phyloP scores from a whole-genome alignment of 306 rosid species.

The Hippophae tibetana region DNA sequence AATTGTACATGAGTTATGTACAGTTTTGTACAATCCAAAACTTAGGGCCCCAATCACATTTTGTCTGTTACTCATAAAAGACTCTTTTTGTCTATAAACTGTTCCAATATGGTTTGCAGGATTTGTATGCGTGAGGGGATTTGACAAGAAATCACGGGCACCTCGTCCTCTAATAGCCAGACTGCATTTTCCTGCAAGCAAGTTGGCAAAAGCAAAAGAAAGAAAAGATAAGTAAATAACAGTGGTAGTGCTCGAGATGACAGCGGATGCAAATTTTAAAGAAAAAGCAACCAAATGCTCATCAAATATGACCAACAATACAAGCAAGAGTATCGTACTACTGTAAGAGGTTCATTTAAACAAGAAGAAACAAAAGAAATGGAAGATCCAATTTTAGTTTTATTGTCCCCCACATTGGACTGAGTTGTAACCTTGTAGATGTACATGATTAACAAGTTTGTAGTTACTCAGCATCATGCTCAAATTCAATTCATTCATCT shows the following conservation, averaged over 20 bases:
- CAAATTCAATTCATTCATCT: constrained; percentile 10
- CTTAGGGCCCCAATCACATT: too few relatives aligned
- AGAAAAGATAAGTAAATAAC: constrained; percentile 22
- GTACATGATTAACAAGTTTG: not conserved
- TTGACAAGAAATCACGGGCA: constrained; percentile 49
- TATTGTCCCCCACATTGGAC: constrained; percentile 10
- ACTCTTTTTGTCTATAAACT: not conserved
- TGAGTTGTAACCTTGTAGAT: constrained; percentile 9
- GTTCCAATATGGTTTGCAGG: constrained; percentile 46
- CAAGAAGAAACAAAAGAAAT: constrained; percentile 1
- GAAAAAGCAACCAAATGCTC: not conserved
- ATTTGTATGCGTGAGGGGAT: constrained; percentile 79
- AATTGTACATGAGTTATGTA: too few relatives aligned
- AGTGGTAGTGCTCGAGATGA: not conserved
- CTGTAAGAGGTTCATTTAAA: constrained; percentile 17
- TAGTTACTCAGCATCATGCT: not conserved
- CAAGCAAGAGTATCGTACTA: constrained; percentile 10
- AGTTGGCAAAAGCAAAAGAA: constrained; percentile 31
- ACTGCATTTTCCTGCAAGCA: constrained; percentile 77
- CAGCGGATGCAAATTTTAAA: constrained; percentile 5
- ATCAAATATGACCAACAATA: not conserved
- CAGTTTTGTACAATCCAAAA: too few relatives aligned
- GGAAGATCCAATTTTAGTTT: constrained; percentile 19
- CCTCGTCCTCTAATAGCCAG: constrained; percentile 85
- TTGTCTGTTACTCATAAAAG: too few relatives aligned